A percentile compares a stretch with the other conserved stretches of the same genome.
Conservation (phyloP, 2,329 filamentous ascomycete genomes). For the Orbilia ellipsospora region DNA sequence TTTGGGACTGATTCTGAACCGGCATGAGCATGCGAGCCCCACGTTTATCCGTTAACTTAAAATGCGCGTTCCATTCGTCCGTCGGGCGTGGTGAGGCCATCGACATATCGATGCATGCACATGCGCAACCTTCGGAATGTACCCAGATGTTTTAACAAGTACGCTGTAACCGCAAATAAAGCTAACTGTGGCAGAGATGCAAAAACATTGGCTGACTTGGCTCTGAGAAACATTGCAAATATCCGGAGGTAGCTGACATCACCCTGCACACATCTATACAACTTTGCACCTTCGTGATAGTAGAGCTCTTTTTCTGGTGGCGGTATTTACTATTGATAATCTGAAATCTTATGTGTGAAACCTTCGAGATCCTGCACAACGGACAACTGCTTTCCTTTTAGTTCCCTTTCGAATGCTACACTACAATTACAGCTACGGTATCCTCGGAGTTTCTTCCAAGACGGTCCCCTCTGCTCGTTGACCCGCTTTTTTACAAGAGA, state of each 20-base stretch:
- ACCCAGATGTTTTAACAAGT: neutral
- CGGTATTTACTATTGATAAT: conserved; percentile 30
- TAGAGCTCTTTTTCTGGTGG: neutral
- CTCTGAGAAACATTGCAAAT: conserved; percentile 8
- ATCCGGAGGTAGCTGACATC: conserved; percentile 24
- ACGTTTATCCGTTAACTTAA: conserved; percentile 52
- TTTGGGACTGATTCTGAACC: neutral
- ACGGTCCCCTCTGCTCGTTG: neutral
- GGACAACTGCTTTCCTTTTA: neutral
- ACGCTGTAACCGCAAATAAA: conserved; percentile 8
- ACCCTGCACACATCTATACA: neutral
- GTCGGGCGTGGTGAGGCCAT: conserved; percentile 27
- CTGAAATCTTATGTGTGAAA: conserved; percentile 24
- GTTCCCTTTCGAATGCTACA: neutral
- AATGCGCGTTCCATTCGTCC: conserved; percentile 49
- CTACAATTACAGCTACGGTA: conserved; percentile 7
- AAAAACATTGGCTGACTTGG: neutral
- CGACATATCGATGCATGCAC: conserved; percentile 24
- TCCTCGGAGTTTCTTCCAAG: conserved; percentile 12
- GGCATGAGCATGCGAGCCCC: conserved; percentile 32
- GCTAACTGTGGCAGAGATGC: conserved; percentile 16
- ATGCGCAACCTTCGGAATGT: conserved; percentile 12
- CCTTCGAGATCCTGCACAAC: conserved; percentile 16
- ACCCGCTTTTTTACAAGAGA: conserved; percentile 38
- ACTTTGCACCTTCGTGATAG: neutral